phyloP scores from a whole-genome alignment of 495 filamentous ascomycete genomes.

The Aspergillus cavernicola region DNA sequence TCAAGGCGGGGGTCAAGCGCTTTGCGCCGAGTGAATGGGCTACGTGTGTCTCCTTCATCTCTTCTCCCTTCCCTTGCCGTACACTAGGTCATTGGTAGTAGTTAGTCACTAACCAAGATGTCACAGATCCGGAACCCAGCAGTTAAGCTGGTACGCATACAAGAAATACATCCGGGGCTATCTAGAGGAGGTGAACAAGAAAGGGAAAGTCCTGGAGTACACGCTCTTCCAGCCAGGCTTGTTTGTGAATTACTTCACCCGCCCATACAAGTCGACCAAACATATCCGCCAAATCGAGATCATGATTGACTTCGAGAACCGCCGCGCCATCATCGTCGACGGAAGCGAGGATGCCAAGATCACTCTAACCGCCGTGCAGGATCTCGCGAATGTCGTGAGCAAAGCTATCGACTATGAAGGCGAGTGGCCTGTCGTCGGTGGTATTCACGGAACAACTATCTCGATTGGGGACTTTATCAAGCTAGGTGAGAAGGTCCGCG shows the following conservation, averaged over 20 bases:
- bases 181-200: constrained; percentile 48
- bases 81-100: no score
- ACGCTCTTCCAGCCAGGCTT: constrained; percentile 53
- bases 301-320: constrained; percentile 44
- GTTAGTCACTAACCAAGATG: no score
- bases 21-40: constrained; percentile 44
- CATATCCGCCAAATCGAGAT: constrained; percentile 41
- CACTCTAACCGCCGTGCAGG: constrained; percentile 44
- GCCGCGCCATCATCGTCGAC: constrained; percentile 46
- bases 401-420: constrained; percentile 51
- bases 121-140: constrained; percentile 17
- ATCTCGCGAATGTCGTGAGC: constrained; percentile 45
- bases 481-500: constrained; percentile 48
- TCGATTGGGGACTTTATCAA: constrained; percentile 39
- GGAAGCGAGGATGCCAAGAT: constrained; percentile 40
- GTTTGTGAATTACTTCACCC: constrained; percentile 51
- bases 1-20: constrained; percentile 58
- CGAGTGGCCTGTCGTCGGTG: constrained; percentile 53
- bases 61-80: background rate
- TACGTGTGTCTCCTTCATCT: constrained; percentile 7
- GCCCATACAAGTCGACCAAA: constrained; percentile 46
- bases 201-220: constrained; percentile 52
- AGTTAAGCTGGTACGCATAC: constrained; percentile 44
- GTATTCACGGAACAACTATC: constrained; percentile 46
- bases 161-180: constrained; percentile 48